Conservation (phyloP, 768 basidiomycete genomes). For the Neoboletus brunneissimus region DNA sequence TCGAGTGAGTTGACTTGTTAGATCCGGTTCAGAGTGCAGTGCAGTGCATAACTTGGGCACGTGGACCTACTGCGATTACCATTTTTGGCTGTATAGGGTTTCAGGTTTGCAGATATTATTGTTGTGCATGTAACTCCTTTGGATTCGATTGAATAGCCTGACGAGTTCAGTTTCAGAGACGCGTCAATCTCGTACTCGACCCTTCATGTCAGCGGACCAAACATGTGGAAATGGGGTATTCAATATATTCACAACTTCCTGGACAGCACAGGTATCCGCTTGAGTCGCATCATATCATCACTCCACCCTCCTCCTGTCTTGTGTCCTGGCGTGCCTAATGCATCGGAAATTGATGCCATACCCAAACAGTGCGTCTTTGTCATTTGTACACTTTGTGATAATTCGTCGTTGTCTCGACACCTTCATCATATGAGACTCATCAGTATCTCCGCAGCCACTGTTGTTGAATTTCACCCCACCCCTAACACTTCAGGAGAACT, state of each 20-base stretch:
- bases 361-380: constrained; percentile 16
- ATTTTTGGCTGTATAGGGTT: constrained; percentile 1
- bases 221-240: constrained; percentile 2
- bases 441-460: constrained; percentile 7
- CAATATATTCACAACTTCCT: constrained; percentile 2
- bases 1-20: background rate
- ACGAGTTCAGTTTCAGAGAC: constrained; percentile 8
- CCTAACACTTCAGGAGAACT: constrained; percentile 15
- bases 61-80: constrained; percentile 7
- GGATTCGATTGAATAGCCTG: background rate
- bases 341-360: constrained; percentile 24
- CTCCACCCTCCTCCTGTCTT: background rate
- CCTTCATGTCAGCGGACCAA: constrained; percentile 9
- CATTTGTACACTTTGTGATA: background rate
- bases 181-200: constrained; percentile 4
- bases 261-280: background rate
- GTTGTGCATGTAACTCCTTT: background rate
- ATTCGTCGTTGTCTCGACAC: background rate
- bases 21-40: background rate
- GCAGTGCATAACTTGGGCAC: background rate
- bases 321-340: background rate
- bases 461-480: background rate
- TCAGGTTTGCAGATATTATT: no score
- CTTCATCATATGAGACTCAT: constrained; percentile 2
- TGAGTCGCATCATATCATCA: constrained; percentile 7